Base-by-base conservation (phyloP, 2,329 filamentous ascomycete genomes). In the Trichoderma koningiopsis region DNA sequence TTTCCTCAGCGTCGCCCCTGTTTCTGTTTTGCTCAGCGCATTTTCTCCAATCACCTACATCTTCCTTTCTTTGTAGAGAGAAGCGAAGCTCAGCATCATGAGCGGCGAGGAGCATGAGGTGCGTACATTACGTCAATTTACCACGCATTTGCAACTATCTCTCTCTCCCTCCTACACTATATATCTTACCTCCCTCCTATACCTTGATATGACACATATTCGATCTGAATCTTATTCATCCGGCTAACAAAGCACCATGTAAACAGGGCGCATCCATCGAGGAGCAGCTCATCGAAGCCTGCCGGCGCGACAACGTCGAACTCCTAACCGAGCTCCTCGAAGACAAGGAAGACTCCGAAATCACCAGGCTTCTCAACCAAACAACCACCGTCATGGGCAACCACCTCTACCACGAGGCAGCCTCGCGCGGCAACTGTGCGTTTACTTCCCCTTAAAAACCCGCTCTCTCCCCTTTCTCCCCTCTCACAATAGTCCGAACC, bases 211-310 rank as follows among this genome's bases (percentile, higher is more conserved):
- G 11, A 35, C 33, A 35, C 4, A 13, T 14, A 35, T 11, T 35
- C 13, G 11, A 35, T 10, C 13, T 3, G 10, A 35, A 35, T 35
- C 5, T 5, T 13, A 35, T 35, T 2, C 13, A 35, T 35, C 4
- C 24, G 16, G 13, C 40, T 35, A 40, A 27, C 55, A 16, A 13
- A 35, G 13, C 7, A 43, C 7, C 19, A 16, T 5, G 22, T 11
- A 27, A 16, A 43, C 66, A 97, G 91, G 96, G 95, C 79, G 95
- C 95, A 74, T 92, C 92, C 70, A 88, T 90, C 58, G 87, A 90
- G 79, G 95, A 98, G 83, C 88, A 92, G 76, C 88, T 98, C 75
- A 89, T 98, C 81, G 95, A 97, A 84, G 93, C 96, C 75, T 97
- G 92, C 83, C 93, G 95, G 71, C 89, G 94, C 77, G 95, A 98